Base-by-base conservation (phyloP, 1,139 yeast species). In the Scheffersomyces quercinus region DNA sequence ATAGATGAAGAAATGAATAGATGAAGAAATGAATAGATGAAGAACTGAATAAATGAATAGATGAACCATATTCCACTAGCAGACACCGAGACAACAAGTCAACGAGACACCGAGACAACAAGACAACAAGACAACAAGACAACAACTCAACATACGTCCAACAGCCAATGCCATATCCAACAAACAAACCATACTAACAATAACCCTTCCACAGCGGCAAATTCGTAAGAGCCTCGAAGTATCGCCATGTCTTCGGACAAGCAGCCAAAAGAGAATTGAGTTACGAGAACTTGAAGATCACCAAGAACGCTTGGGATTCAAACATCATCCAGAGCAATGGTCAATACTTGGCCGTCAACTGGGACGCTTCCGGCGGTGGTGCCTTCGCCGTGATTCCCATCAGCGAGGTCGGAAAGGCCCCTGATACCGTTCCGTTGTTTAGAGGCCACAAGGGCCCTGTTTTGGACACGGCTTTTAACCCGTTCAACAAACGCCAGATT, bases 331-430 rank as follows among this genome's bases (percentile, higher is more conserved):
- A 88, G 41, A 48, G 65, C 50, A 93, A 93, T 62, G 95, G 97
- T 29, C 85, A 86, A 64, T 93, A 81, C 59, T 68, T 93, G 34
- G 78, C 97, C 0, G 87, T 89, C 49, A 90, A 89, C 64, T 90
- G 97, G 97, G 90, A 88, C 49, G 77, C 97, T 15, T 85, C 95
- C 6, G 98, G 98, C 36, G 98, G 98, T 49, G 99, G 99, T 42
- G 95, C 98, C 0, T 91, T 93, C 73, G 97, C 96, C 1, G 86
- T 93, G 12, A 83, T 93, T 44, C 99, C 99, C 2, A 71, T 88
- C 28, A 60, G 65, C 8, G 97, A 91, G 64, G 85, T 82, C 14
- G 98, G 98, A n/a, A 93, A 90, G 64, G 84, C 93, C 8, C 98
- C 97, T 5, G 99, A 93, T 57, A 82, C 86, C 48, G 93, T 90